phyloP scores from a whole-genome alignment of 371 early-diverging fungal genomes.

The Ordospora pajunii region DNA sequence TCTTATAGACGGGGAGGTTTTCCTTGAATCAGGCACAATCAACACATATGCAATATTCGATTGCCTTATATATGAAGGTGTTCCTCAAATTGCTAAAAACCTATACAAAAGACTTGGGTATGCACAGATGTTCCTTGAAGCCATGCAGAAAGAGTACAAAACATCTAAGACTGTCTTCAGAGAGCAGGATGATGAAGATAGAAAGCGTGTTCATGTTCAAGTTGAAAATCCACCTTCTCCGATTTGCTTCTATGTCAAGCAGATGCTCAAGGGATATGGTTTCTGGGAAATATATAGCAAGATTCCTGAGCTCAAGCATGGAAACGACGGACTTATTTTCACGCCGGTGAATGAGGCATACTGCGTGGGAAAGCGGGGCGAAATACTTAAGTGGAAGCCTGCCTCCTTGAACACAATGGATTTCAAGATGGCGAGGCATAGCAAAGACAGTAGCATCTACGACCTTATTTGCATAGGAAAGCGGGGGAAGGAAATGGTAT shows the following conservation, averaged over 20 bases:
- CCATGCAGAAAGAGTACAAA: neutral
- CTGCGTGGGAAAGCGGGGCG: slow-evolving; percentile 69
- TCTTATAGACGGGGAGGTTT: slow-evolving; percentile 59
- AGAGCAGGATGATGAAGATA: neutral
- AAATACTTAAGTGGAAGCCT: slow-evolving; percentile 97
- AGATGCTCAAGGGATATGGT: slow-evolving; percentile 59
- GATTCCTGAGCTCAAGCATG: slow-evolving; percentile 66
- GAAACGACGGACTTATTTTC: slow-evolving; percentile 88
- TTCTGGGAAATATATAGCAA: slow-evolving; percentile 50
- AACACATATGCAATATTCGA: slow-evolving; percentile 55
- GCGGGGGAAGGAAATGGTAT: slow-evolving; percentile 17
- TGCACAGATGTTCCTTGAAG: slow-evolving; percentile 40
- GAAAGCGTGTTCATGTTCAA: neutral
- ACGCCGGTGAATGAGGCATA: slow-evolving; percentile 77
- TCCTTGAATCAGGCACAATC: slow-evolving; percentile 23
- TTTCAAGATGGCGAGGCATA: slow-evolving; percentile 63
- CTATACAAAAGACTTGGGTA: slow-evolving; percentile 48
- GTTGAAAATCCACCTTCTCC: neutral
- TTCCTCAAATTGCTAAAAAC: slow-evolving; percentile 5
- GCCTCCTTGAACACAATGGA: slow-evolving; percentile 89
- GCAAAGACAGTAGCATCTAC: neutral
- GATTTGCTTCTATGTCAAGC: slow-evolving; percentile 44
- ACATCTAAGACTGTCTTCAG: neutral
- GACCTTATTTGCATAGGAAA: slow-evolving; percentile 19
- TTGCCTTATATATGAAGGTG: slow-evolving; percentile 46